Evolutionary conservation across 2,329 filamentous ascomycete genomes (phyloP).

Genomic region (Fusarium devonianum): DNA sequence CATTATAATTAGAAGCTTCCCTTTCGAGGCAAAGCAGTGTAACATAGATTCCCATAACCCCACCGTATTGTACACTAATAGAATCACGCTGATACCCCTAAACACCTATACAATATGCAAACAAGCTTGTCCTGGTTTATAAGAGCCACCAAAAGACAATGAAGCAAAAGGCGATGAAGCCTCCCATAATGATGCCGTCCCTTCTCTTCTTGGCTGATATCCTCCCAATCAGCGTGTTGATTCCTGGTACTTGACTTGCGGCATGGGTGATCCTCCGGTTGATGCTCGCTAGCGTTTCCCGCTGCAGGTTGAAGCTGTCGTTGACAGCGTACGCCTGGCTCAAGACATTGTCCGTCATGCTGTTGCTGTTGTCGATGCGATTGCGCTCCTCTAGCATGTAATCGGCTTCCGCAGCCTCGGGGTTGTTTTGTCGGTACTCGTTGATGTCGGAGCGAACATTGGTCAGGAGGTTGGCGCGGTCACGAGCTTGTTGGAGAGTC

Average conservation of each 20-base stretch:
- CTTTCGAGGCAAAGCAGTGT: slow-evolving; percentile 31
- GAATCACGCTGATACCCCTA: slow-evolving; percentile 48
- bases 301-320: slow-evolving; percentile 85
- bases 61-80: slow-evolving; percentile 46
- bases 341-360: slow-evolving; percentile 86
- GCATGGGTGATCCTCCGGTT: slow-evolving; percentile 89
- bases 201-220: slow-evolving; percentile 95
- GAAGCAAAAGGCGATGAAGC: slow-evolving; percentile 92
- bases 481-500: slow-evolving; percentile 77
- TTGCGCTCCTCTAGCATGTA: slow-evolving; percentile 95
- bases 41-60: slow-evolving; percentile 39
- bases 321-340: slow-evolving; percentile 97
- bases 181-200: slow-evolving; percentile 91
- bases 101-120: slow-evolving; percentile 46
- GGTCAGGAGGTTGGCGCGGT: slow-evolving; percentile 87
- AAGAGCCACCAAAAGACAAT: slow-evolving; percentile 84
- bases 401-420: slow-evolving; percentile 84
- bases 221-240: slow-evolving; percentile 89
- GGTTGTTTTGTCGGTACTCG: slow-evolving; percentile 83
- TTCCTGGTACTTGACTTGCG: slow-evolving; percentile 88
- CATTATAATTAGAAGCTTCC: slow-evolving; percentile 35
- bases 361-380: slow-evolving; percentile 87
- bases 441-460: slow-evolving; percentile 93
- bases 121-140: slow-evolving; percentile 32
- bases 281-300: slow-evolving; percentile 86